phyloP scores from a whole-genome alignment of 768 basidiomycete species.

The Clathrus columnatus region DNA sequence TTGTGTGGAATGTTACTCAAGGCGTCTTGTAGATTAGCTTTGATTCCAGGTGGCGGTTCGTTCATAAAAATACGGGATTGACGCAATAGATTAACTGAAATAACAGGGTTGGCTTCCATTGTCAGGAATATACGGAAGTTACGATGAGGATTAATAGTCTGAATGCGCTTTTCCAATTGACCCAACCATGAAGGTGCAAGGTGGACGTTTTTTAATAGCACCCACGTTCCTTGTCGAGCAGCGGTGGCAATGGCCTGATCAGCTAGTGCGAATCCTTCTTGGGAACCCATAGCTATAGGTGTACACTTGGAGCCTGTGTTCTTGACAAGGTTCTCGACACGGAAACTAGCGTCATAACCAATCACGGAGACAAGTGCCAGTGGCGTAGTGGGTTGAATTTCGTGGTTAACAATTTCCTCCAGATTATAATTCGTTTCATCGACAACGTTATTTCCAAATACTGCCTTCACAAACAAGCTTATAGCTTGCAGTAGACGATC shows the following conservation, averaged over 20 bases:
- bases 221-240: slow-evolving; percentile 91
- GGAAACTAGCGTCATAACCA: slow-evolving; percentile 97
- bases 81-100: slow-evolving; percentile 93
- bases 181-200: slow-evolving; percentile 93
- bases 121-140: slow-evolving; percentile 96
- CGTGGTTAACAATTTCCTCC: slow-evolving; percentile 63
- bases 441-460: slow-evolving; percentile 78
- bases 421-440: slow-evolving; percentile 69
- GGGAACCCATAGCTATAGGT: slow-evolving; percentile 96
- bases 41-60: slow-evolving; percentile 94
- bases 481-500: slow-evolving; percentile 85
- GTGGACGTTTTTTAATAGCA: slow-evolving; percentile 95
- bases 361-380: slow-evolving; percentile 87
- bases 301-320: slow-evolving; percentile 68
- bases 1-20: slow-evolving; percentile 62
- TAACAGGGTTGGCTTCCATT: slow-evolving; percentile 92
- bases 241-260: slow-evolving; percentile 94
- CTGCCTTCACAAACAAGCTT: slow-evolving; percentile 59
- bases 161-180: slow-evolving; percentile 92
- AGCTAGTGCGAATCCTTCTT: slow-evolving; percentile 92
- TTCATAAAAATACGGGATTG: slow-evolving; percentile 98
- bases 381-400: slow-evolving; percentile 74
- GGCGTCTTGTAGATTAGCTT: slow-evolving; percentile 91
- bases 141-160: slow-evolving; percentile 80
- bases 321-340: slow-evolving; percentile 81